phyloP scores from a whole-genome alignment of 371 early-diverging fungal species.

The Funneliformis caledonium region DNA sequence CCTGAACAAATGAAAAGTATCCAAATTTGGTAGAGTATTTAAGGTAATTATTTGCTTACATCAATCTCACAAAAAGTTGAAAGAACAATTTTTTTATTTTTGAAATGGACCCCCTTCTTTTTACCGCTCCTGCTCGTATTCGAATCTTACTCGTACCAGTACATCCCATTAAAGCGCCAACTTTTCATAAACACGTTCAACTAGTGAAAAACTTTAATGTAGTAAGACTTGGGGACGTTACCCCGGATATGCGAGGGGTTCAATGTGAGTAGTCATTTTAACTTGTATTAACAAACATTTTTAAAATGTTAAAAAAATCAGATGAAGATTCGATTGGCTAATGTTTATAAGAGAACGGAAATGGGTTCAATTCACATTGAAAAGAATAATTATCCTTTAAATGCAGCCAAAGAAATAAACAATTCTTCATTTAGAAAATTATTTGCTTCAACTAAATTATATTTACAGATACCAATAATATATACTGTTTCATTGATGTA shows the following conservation, averaged over 20 bases:
- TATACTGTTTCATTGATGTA: neutral
- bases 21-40: neutral
- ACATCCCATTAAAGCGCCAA: conserved; percentile 66
- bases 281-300: neutral
- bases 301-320: neutral
- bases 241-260: conserved; percentile 38
- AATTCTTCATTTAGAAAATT: neutral
- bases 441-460: neutral
- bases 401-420: neutral
- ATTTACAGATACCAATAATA: neutral
- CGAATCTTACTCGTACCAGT: conserved; percentile 78
- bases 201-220: conserved; percentile 34
- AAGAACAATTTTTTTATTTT: neutral
- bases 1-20: neutral
- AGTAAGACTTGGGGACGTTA: conserved; percentile 38
- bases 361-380: neutral
- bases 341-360: neutral
- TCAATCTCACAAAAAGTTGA: too few species aligned
- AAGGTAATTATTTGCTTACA: neutral
- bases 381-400: neutral
- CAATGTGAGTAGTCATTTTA: conserved; percentile 10
- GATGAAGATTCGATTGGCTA: neutral
- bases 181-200: conserved; percentile 65
- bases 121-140: conserved; percentile 65
- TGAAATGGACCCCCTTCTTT: conserved; percentile 41